phyloP scores from a whole-genome alignment of 305 asterid genomes.

The Solanum chacoense region DNA sequence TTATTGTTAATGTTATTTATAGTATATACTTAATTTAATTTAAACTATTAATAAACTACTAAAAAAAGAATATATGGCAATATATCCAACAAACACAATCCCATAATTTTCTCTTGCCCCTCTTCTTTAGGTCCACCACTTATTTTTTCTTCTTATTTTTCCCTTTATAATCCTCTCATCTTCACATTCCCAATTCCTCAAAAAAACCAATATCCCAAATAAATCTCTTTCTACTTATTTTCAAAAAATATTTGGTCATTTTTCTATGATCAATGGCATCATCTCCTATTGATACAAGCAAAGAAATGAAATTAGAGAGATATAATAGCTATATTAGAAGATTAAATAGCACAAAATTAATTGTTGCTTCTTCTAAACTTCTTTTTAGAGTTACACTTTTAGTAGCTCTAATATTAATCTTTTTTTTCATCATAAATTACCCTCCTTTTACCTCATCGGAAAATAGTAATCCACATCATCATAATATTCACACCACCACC shows the following conservation, averaged over 20 bases:
- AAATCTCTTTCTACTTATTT: not conserved
- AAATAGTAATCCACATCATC: constrained; percentile 10
- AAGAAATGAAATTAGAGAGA: constrained; percentile 44
- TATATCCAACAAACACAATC: not conserved
- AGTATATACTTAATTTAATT: not conserved
- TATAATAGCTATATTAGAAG: constrained; percentile 65
- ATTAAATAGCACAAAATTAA: constrained; percentile 49
- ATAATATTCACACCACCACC: constrained; percentile 28
- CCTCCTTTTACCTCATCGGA: constrained; percentile 27
- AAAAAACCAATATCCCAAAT: not conserved
- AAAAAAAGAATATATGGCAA: too few relatives aligned
- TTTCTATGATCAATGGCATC: constrained; percentile 13
- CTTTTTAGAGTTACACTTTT: constrained; percentile 57
- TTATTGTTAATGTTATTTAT: not conserved
- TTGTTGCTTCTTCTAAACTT: constrained; percentile 63
- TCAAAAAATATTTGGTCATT: not conserved
- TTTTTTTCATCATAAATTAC: constrained; percentile 54
- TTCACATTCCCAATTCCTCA: not conserved
- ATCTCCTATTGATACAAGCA: constrained; percentile 36
- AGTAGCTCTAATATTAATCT: constrained; percentile 43
- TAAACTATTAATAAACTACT: not conserved
- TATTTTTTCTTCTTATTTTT: not conserved
- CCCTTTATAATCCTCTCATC: not conserved
- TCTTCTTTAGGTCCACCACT: not conserved
- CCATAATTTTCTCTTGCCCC: not conserved